Base-by-base conservation (phyloP, 345 rosid species). In the Anacardium occidentale region DNA sequence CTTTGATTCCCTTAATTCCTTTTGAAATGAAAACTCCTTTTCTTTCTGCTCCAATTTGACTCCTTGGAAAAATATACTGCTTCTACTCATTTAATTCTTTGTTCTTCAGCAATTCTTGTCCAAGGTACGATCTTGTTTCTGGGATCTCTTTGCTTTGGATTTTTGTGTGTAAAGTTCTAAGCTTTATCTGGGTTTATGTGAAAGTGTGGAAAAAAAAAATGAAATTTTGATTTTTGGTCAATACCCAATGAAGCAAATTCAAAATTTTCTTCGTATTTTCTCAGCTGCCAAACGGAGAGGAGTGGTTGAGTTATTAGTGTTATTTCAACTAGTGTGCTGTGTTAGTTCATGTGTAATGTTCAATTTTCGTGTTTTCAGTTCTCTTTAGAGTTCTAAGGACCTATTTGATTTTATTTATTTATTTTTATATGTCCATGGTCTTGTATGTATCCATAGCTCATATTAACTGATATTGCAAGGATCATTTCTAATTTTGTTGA, bases 121-220 rank as follows among this genome's bases (percentile, higher is more conserved):
- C 64, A 54, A 14, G 15, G 2, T 58, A 11, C 2, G 74, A 70
- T 70, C 57, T 59, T 45, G 45, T 14, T 70, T 40, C 59, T 68
- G 50, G 29, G 34, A 10, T 70, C 42, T 70, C 10, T 40, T 14
- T 65, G 8, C 56, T 40, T 22, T 55, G 21, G 18, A 15, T 68
- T 40, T 24, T 21, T 68, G 5, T 24, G 21, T 14, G 3, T 42
- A 44, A 15, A 26, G 21, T 57, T 58, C 63, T 20, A 10, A 50
- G 40, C 21, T 55, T 42, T 70, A 14, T 42, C 47, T 57, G 53
- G 53, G 4, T 58, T 24, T 18, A 47, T 47, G 65, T 10, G 37
- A 68, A 58, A 47, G 45, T 44, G 65, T 24, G 10, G 72, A 1
- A 56, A 42, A 69, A n/a, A n/a, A 24, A 55, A 50, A 9, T 10